Evolutionary conservation across 2,329 filamentous ascomycete genomes (phyloP).

Genomic region (Paraconiothyrium brasiliense): DNA sequence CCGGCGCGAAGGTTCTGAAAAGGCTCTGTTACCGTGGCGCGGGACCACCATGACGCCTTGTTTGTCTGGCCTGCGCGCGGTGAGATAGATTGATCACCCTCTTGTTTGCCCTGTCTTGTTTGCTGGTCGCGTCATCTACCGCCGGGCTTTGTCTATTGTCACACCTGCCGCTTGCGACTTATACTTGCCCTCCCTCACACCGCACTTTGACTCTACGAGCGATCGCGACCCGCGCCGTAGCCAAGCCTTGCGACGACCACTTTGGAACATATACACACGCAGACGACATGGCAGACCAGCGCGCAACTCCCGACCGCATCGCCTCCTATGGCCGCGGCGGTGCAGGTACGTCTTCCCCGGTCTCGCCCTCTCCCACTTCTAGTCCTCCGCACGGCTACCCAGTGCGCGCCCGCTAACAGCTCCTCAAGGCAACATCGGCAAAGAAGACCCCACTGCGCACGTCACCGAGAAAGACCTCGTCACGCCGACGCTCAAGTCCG

Average conservation of each 20-base stretch:
- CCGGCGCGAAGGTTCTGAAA: conserved; percentile 30
- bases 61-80: conserved; percentile 11
- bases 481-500: conserved; percentile 83
- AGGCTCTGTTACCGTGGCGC: conserved; percentile 11
- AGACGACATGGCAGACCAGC: conserved; percentile 22
- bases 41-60: not conserved
- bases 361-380: not conserved
- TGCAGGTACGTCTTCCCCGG: conserved; percentile 61
- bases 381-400: too few species aligned
- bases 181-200: not conserved
- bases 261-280: conserved; percentile 32
- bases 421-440: conserved; percentile 59
- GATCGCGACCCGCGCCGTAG: not conserved
- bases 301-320: conserved; percentile 36
- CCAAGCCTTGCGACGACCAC: not conserved
- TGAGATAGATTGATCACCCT: conserved; percentile 9
- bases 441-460: conserved; percentile 45
- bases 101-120: conserved; percentile 1
- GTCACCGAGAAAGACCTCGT: conserved; percentile 68
- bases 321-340: conserved; percentile 79
- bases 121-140: conserved; percentile 13
- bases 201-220: not conserved
- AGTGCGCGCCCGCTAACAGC: conserved; percentile 17
- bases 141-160: conserved; percentile 8
- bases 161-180: conserved; percentile 9